Evolutionary conservation across 2,329 filamentous ascomycete genomes (phyloP), one percentile per base, ranked within the genome.

Genomic region (Venturia effusa): DNA sequence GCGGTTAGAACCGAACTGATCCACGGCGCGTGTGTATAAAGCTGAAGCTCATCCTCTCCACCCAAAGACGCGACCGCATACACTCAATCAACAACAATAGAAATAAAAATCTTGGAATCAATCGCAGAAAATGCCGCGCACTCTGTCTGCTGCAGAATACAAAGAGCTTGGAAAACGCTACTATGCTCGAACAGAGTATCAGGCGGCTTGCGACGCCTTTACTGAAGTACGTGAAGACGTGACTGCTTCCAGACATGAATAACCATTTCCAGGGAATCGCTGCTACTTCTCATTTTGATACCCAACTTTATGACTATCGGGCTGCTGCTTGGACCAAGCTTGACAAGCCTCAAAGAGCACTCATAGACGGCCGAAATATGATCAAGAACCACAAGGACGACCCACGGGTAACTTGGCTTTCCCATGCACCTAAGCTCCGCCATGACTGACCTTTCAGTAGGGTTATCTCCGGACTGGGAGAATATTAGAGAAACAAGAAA

Each of bases 361-460:
- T 86, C 11, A 76, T 78, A 64, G 83, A 86, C 76, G 81, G 81
- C n/a, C 80, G 80, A 66, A 74, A 75, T 24, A 84, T 84, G 75
- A 83, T 87, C 64, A 78, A 79, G 64, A 67, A 75, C 19, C 72
- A 19, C 4, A 51, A 63, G 51, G 30, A 57, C 80, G 59, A 78
- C 77, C 63, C 74, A 76, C 79, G 79, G 66, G 79, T 80, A 74
- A n/a, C 43, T 65, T 32, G 22, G 40, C 10, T 6, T 51, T 27
- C 17, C 45, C 10, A 15, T 10, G 10, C 10, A n/a, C 22, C 32
- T 6, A 22, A 24, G 32, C 17, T 39, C 60, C 40, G 19, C 15
- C 32, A n/a, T 13, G 22, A 7, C 27, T 63, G 40, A 40, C 37
- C 37, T 55, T 7, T 61, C 34, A 34, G 13, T 64, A 69, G 65